A percentile compares a stretch with the other conserved stretches of the same genome.
phyloP scores from a whole-genome alignment of 306 rosid species.

The Nissolia schottii region DNA sequence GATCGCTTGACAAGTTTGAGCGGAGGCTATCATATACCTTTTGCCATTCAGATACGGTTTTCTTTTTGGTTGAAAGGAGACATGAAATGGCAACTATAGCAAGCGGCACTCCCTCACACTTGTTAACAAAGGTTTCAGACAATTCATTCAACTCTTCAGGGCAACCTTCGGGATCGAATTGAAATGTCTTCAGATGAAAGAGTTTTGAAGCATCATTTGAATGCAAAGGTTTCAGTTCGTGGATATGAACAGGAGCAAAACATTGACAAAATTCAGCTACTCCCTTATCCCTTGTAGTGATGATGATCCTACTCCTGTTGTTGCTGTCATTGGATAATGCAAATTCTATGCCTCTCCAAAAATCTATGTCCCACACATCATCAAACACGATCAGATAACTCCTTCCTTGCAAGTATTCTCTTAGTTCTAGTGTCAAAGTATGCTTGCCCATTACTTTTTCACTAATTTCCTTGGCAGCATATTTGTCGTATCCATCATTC shows the following conservation, averaged over 20 bases:
- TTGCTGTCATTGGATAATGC: not conserved
- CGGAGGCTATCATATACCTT: not conserved
- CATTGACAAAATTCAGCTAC: not conserved
- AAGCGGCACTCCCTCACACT: constrained; percentile 15
- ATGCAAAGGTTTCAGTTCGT: not conserved
- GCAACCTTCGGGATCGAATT: not conserved
- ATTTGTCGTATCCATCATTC: not conserved
- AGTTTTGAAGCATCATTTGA: not conserved
- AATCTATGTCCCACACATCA: not conserved
- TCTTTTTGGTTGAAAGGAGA: constrained; percentile 1
- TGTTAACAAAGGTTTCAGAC: not conserved
- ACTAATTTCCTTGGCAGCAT: not conserved
- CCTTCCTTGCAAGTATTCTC: not conserved
- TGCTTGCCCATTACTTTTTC: not conserved
- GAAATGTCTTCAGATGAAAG: not conserved
- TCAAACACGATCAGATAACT: constrained; percentile 1
- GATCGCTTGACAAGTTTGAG: not conserved
- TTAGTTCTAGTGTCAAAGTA: not conserved
- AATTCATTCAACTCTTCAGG: not conserved
- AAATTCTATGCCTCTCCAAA: not conserved
- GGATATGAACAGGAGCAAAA: not conserved
- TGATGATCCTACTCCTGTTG: not conserved
- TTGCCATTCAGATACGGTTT: not conserved
- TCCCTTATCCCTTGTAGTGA: not conserved
- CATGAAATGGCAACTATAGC: not conserved